Evolutionary conservation across 2,329 filamentous ascomycete genomes (phyloP).

Genomic region (Pseudogymnoascus sp.): DNA sequence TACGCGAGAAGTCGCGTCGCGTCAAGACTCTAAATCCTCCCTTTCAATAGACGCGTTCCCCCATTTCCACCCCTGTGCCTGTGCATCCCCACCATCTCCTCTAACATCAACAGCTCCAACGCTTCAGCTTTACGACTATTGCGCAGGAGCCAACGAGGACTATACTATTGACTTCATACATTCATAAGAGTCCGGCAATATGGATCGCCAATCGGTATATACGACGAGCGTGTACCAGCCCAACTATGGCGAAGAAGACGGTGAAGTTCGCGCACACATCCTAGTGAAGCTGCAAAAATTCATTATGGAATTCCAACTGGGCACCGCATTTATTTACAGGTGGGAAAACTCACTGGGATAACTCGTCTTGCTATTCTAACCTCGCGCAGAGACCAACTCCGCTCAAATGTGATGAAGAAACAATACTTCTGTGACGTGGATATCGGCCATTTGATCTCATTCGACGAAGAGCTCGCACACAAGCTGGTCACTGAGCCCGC

Average conservation of each 20-base stretch:
- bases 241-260: conserved; percentile 52
- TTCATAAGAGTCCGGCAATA: conserved; percentile 5
- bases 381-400: conserved; percentile 70
- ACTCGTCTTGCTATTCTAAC: background rate
- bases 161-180: background rate
- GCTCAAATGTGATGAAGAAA: conserved; percentile 88
- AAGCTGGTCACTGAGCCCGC: conserved; percentile 80
- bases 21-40: conserved; percentile 1
- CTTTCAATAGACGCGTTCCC: conserved; percentile 2
- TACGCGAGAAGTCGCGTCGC: conserved; percentile 12
- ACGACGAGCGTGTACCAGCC: conserved; percentile 72
- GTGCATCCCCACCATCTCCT: background rate
- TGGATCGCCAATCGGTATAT: conserved; percentile 86
- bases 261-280: conserved; percentile 60
- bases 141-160: background rate
- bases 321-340: conserved; percentile 94
- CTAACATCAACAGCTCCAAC: background rate
- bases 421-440: conserved; percentile 96
- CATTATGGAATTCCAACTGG: conserved; percentile 84
- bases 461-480: conserved; percentile 90
- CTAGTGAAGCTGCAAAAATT: conserved; percentile 81
- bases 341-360: conserved; percentile 32
- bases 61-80: background rate
- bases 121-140: background rate
- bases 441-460: conserved; percentile 89